Evolutionary conservation across 2,329 filamentous ascomycete genomes (phyloP).

Genomic region (Trichoderma sp.): DNA sequence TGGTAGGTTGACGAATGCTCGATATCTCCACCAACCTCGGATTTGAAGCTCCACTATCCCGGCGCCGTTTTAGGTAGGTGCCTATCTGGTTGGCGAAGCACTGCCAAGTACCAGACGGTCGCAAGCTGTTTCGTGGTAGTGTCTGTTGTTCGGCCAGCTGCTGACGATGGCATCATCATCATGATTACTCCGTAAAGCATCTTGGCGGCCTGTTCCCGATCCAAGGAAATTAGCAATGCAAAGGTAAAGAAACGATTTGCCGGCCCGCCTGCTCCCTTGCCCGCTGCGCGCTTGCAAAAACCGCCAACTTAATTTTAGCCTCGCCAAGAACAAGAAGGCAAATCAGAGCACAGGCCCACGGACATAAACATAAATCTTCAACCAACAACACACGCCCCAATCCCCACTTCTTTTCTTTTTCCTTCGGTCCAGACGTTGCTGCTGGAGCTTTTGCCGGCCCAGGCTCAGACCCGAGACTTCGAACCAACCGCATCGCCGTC

Average conservation of each 20-base stretch:
- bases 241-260: slow-evolving; percentile 22
- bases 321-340: slow-evolving; percentile 13
- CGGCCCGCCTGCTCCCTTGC: slow-evolving; percentile 16
- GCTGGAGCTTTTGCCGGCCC: not conserved
- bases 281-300: slow-evolving; percentile 26
- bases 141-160: not conserved
- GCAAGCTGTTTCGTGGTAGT: not conserved
- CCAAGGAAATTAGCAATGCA: not conserved
- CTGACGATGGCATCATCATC: not conserved
- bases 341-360: slow-evolving; percentile 12
- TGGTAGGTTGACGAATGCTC: not conserved
- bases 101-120: no score
- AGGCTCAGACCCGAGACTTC: not conserved
- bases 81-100: not conserved
- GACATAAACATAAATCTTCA: not conserved
- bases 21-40: not conserved
- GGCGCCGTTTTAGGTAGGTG: not conserved
- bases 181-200: not conserved
- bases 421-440: not conserved
- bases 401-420: slow-evolving; percentile 7
- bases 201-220: slow-evolving; percentile 1
- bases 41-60: not conserved
- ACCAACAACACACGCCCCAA: slow-evolving; percentile 28
- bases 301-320: slow-evolving; percentile 28
- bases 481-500: not conserved